Base-by-base conservation (phyloP, 2,329 filamentous ascomycete genomes). In the Xylaria sp. region DNA sequence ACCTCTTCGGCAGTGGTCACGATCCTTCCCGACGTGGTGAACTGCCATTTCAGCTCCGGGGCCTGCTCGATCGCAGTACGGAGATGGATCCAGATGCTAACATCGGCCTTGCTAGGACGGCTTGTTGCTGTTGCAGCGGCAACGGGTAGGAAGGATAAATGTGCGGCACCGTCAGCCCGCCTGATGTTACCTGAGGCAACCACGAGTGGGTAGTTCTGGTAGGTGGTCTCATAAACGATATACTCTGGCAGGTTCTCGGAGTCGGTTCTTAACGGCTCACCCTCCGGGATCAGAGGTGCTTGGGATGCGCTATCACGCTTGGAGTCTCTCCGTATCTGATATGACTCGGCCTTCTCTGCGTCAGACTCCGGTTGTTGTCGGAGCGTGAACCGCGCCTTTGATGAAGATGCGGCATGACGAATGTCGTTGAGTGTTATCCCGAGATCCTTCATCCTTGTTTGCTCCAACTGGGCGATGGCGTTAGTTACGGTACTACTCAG, bases 201-300 rank as follows among this genome's bases (percentile, higher is more conserved):
- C 48, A 83, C 80, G 23, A 82, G 78, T 0, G 81, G 80, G 71
- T 83, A 83, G 60, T 80, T 80, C 62, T 81, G 76, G 75, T 83
- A 83, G 2, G 81, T 81, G 8, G 81, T 83, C 73, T 83, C 81
- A 73, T 82, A 83, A 63, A 83, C 77, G 67, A 82, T 75, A 48
- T 82, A 78, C 50, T 81, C 80, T 10, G 82, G 81, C 5, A 83
- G 76, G 59, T 81, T 74, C 32, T 70, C 69, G 18, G 74, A 76
- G 52, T 78, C 76, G 46, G 76, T 71, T 6, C 74, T 78, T 45
- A 79, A 68, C 53, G 76, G 74, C 60, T 75, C 77, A 41, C 77
- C 74, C 56, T 80, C 74, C 18, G 75, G 73, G 20, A 77, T 76
- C 39, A 77, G 71, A 45, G 68, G 69, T 32, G 68, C 60, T 55